Evolutionary conservation across 1,284 basidiomycete species (phyloP).

Genomic region (Sanghuangporus sanghuang): DNA sequence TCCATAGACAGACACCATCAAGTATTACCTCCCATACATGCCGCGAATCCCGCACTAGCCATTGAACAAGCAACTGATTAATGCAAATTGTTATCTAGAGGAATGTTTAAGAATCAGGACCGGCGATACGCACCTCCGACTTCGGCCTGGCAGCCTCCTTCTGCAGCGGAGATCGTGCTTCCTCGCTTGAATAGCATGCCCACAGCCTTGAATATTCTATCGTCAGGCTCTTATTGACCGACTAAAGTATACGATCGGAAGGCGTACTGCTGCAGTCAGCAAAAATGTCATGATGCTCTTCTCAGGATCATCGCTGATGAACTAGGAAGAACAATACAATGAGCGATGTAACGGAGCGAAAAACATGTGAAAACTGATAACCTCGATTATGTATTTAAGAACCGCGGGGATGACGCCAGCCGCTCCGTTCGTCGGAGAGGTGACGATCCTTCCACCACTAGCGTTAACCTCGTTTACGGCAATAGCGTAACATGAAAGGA

Average conservation of each 20-base stretch:
- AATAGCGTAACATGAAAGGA: constrained; percentile 89
- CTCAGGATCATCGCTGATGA: constrained; percentile 85
- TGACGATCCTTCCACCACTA: constrained; percentile 88
- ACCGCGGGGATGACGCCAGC: constrained; percentile 92
- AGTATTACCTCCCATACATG: constrained; percentile 79
- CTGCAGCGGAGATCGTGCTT: constrained; percentile 93
- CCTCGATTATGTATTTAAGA: constrained; percentile 83
- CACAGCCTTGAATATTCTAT: constrained; percentile 51
- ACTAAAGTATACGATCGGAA: background rate
- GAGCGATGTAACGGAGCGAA: background rate
- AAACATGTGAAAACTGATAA: constrained; percentile 23
- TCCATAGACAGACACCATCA: background rate
- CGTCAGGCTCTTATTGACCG: background rate
- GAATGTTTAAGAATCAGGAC: constrained; percentile 10
- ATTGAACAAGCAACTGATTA: constrained; percentile 78
- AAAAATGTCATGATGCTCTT: constrained; percentile 84
- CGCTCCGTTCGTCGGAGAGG: constrained; percentile 87
- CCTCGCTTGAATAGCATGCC: constrained; percentile 98
- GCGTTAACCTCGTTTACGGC: constrained; percentile 92
- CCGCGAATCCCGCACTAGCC: constrained; percentile 91
- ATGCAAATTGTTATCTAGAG: background rate
- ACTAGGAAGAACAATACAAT: constrained; percentile 38
- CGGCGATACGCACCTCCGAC: constrained; percentile 58
- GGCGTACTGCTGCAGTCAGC: constrained; percentile 70
- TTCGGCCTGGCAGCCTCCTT: constrained; percentile 87